Base-by-base conservation (phyloP, 192 early-diverging fungal genomes). In the Linderina pennispora region DNA sequence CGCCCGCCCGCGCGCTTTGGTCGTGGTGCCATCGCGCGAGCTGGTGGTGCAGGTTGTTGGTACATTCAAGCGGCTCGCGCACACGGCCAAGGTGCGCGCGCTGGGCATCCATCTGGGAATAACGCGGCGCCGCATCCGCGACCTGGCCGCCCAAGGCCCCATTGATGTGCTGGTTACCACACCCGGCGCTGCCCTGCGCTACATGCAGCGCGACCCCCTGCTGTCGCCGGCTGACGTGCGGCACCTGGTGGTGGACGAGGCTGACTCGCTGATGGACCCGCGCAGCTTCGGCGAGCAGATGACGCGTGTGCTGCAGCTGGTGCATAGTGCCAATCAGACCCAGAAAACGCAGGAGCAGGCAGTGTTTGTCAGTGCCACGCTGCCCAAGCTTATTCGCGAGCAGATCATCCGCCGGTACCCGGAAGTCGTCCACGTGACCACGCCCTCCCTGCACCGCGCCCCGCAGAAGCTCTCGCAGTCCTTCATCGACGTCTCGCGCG, bases 241-340 rank as follows among this genome's bases (percentile, higher is more conserved):
- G 1, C 77, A 86, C 41, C 43, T 98, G 3, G 82, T 95, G 2
- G 78, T 98, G 6, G 94, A 98, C 62, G 94, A 98, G 74, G 90
- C 90, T 0, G 94, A 98, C 62, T 87, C 91, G 1, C 69, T 98
- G 74, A 88, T 97, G 70, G 90, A 71, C 52, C 40, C 88, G 60
- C 62, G 78, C 26, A 82, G 82, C 36, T 94, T 90, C 59, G 78
- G 74, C 21, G 60, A 80, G 3, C 88, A 89, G 31, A 78, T 83
- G 36, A 45, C 54, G 13, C 39, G 55, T 13, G 74, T 92, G 34
- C 68, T 92, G 4, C 36, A 56, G 16, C 40, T 64, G 18, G 53
- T 82, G 3, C 48, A 74, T 28, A 46, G 39, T 2, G 56, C 77
- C 3, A 65, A 57, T 26, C 28, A 39, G 36, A 66, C 67, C 53